Base-by-base conservation (phyloP, 179 eudicot species). In the Carnegiea gigantea region DNA sequence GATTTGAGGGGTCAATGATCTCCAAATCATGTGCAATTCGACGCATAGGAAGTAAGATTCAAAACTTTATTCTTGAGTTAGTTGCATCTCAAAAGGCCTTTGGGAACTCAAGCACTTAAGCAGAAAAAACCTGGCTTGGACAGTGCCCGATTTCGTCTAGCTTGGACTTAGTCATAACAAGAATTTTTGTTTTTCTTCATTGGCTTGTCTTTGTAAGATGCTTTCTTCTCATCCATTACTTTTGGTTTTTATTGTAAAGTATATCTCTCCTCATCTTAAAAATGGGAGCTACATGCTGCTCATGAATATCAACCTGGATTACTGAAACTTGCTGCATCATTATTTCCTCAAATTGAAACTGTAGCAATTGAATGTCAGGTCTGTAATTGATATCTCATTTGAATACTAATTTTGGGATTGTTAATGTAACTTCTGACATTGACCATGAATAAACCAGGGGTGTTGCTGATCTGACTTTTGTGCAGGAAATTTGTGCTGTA, bases 401-500 rank as follows among this genome's bases (percentile, higher is more conserved):
- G 11, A 60, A 9, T 24, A n/a, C 67, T 20, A 60, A 60, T 24
- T 53, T 60, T 60, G 20, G 6, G 9, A n/a, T 21, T 60, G 67
- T 20, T 21, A 21, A 21, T 60, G 36, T 24, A 26, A 65, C 33
- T 9, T 53, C 18, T 64, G 3, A 64, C 33, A 21, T 65, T 68
- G 73, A 12, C 8, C 30, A 9, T 15, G 21, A 36, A 28, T 28
- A 23, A 77, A 72, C 72, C 73, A 75, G 76, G 62, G 43, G 46
- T 74, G 77, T 67, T 70, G 43, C 70, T 77, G n/a, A 79, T 75
- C 77, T 78, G 57, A 79, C 76, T 78, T 89, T 83, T 76, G 87
- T 90, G 84, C 97, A 94, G 99, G 90, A 90, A 93, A 80, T 93
- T 92, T 91, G 89, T 93, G 24, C 86, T 96, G 83, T 80, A 93